Evolutionary conservation across 805 yeast species (phyloP).

Genomic region (Candida berthetii): DNA sequence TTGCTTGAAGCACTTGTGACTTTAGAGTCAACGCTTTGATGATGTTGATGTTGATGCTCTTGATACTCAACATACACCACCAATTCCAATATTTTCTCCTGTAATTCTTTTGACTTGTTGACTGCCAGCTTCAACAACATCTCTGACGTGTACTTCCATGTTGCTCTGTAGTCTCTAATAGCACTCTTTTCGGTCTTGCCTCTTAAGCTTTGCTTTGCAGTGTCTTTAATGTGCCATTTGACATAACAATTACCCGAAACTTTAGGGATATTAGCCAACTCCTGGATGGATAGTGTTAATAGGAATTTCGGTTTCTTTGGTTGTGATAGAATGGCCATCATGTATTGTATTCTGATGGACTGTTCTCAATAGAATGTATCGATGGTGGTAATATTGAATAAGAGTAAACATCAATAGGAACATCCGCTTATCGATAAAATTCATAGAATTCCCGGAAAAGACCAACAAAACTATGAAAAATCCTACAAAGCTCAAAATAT

Average conservation of each 20-base stretch:
- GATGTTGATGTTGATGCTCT: slow-evolving; percentile 11
- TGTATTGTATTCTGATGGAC: too few relatives aligned
- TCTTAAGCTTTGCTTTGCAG: slow-evolving; percentile 33
- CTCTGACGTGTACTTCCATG: slow-evolving; percentile 35
- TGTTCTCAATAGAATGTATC: too few relatives aligned
- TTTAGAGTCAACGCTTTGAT: not conserved
- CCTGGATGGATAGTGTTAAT: slow-evolving; percentile 52
- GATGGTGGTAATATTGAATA: too few relatives aligned
- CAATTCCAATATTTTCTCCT: slow-evolving; percentile 28
- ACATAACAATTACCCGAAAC: slow-evolving; percentile 62
- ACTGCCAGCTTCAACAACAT: slow-evolving; percentile 34
- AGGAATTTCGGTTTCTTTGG: slow-evolving; percentile 54
- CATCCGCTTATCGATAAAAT: too few relatives aligned
- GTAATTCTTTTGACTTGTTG: slow-evolving; percentile 27
- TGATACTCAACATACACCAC: slow-evolving; percentile 38
- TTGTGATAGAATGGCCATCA: slow-evolving; percentile 6
- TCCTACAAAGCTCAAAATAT: too few relatives aligned
- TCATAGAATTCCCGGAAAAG: too few relatives aligned
- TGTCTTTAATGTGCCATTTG: slow-evolving; percentile 55
- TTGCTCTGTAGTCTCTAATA: slow-evolving; percentile 46
- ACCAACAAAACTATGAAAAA: too few relatives aligned
- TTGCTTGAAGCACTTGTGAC: slow-evolving; percentile 13
- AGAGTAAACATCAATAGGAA: too few relatives aligned
- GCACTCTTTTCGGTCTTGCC: slow-evolving; percentile 37
- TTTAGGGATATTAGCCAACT: slow-evolving; percentile 81